These are phyloP conservation scores for Penicillium manginii DNA, from an alignment of 495 filamentous ascomycete species.

Conservation along the genomic window DNA sequence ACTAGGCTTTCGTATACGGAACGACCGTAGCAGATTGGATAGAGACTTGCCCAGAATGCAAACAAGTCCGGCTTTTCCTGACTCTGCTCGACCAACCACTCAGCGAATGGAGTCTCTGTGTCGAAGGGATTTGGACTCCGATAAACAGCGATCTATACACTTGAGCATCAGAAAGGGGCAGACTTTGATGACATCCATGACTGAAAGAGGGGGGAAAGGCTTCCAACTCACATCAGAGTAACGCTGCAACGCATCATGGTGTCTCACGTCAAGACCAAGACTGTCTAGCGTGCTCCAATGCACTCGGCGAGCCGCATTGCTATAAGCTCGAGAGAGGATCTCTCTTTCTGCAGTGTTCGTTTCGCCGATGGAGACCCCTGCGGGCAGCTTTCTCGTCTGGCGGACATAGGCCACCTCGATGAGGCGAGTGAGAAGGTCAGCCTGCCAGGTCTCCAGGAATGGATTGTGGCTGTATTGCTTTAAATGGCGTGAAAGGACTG, in stretches of 20 bases:
- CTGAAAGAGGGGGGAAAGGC: background rate
- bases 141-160: slow-evolving; percentile 33
- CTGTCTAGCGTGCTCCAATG: slow-evolving; percentile 23
- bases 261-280: slow-evolving; percentile 32
- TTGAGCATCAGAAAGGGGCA: slow-evolving; percentile 15
- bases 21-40: slow-evolving; percentile 42
- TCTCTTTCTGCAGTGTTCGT: slow-evolving; percentile 22
- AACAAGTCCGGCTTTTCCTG: slow-evolving; percentile 29
- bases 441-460: slow-evolving; percentile 41
- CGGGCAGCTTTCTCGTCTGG: slow-evolving; percentile 29
- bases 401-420: slow-evolving; percentile 39
- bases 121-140: slow-evolving; percentile 39
- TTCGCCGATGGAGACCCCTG: slow-evolving; percentile 24
- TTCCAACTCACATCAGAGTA: slow-evolving; percentile 36
- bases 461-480: slow-evolving; percentile 31
- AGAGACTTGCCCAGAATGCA: slow-evolving; percentile 41
- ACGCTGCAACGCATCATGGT: slow-evolving; percentile 35
- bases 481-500: slow-evolving; percentile 34
- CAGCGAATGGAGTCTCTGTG: slow-evolving; percentile 39
- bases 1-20: slow-evolving; percentile 35
- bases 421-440: slow-evolving; percentile 43
- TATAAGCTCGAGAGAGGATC: slow-evolving; percentile 29
- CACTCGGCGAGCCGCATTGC: slow-evolving; percentile 32
- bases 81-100: slow-evolving; percentile 36
- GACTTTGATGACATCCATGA: background rate